Conservation (phyloP, 768 basidiomycete species). For the Hortiboletus flavorubellus region DNA sequence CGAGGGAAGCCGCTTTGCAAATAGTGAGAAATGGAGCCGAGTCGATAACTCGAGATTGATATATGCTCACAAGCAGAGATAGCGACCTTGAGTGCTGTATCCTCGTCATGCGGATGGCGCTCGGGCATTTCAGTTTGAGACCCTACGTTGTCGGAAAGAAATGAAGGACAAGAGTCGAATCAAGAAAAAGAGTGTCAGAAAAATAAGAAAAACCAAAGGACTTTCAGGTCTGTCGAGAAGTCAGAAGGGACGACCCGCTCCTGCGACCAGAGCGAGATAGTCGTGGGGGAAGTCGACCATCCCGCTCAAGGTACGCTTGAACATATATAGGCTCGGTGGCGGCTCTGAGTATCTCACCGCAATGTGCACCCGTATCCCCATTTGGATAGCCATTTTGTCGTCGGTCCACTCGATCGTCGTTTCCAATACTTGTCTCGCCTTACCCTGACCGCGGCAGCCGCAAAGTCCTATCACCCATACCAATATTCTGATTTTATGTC, state of each 20-base stretch:
- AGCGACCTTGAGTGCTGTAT: slow-evolving; percentile 2
- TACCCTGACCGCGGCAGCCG: no score
- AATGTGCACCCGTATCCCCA: neutral
- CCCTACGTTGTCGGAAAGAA: neutral
- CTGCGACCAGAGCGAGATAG: neutral
- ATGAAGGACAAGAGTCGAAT: neutral
- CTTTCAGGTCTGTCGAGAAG: neutral
- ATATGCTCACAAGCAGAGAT: slow-evolving; percentile 15
- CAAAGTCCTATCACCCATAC: no score
- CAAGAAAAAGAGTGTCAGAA: neutral
- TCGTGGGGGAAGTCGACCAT: neutral
- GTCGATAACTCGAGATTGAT: neutral
- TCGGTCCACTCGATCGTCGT: neutral
- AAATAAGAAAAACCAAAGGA: neutral
- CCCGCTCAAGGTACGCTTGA: neutral
- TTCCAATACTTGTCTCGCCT: slow-evolving; percentile 1
- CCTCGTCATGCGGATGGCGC: neutral
- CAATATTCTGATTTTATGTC: no score
- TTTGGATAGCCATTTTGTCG: neutral
- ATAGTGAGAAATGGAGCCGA: neutral
- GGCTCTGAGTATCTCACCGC: neutral
- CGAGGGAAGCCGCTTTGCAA: slow-evolving; percentile 3
- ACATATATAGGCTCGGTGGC: neutral
- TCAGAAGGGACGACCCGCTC: neutral
- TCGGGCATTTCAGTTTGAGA: neutral